Evolutionary conservation across 441 rosid species (phyloP), one percentile per base, ranked within the genome.

Genomic region (Dalechampia spathulata): DNA sequence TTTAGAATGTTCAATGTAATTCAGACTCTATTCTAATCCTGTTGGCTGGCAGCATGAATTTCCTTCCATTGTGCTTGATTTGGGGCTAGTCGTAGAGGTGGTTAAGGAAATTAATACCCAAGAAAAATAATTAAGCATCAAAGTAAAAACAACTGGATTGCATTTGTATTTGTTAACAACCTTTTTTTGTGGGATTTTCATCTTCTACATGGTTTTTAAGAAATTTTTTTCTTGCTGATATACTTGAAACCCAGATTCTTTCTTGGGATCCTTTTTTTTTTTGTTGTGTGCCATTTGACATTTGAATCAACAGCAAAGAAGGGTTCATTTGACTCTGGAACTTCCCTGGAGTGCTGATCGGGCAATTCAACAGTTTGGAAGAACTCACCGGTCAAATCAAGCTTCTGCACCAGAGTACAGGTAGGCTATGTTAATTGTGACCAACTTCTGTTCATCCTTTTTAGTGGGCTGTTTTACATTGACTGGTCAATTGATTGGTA

Each of bases 301-400:
- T 44, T 55, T 51, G 52, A 61, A 7, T 49, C 62, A 55, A 64
- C 83, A 93, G 99, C 90, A 72, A 71, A 81, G 99, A 78, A 85
- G 99, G 73, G 95, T 90, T 66, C 99, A 93, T 68, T 77, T 93
- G 82, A 90, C 97, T 0, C 62, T 93, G 61, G 99, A 93, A 77
- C 99, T 93, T 74, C 99, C 99, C 48, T 93, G 99, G 99, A 93
- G 99, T 90, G 99, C 99, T 73, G 99, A 93, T 64, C 85, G 97
- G 57, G 99, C 99, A 58, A 93, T 93, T 75, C 99, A 93, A 71
- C 99, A 93, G 68, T 90, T 93, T 65, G 99, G 99, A 62, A 81
- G 99, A 81, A 93, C 97, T 56, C 99, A 90, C 71, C 82, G 99
- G 55, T 93, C 99, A 50, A 93, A 93, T 74, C 99, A 93, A 80